Evolutionary conservation across 2,329 filamentous ascomycete genomes (phyloP).

Genomic region (Mycosphaerella sp.): DNA sequence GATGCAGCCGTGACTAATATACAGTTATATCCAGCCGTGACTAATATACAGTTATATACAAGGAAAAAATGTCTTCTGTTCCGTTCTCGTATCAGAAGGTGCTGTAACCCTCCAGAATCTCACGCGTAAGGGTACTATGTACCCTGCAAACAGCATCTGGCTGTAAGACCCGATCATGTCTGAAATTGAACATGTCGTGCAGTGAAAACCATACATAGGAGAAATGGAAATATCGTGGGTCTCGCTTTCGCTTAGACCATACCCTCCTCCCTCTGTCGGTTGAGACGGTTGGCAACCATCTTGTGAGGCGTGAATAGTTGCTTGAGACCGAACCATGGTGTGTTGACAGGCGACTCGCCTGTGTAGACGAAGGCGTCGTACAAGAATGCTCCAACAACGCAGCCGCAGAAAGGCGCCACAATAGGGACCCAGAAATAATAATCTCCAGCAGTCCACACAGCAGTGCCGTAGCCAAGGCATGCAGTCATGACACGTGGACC

Average conservation of each 20-base stretch:
- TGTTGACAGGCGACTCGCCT: slow-evolving; percentile 57
- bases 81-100: background rate
- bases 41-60: background rate
- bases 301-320: slow-evolving; percentile 24
- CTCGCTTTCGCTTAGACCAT: slow-evolving; percentile 19
- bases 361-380: slow-evolving; percentile 65
- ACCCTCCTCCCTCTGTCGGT: slow-evolving; percentile 27
- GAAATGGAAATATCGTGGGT: background rate
- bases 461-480: slow-evolving; percentile 59
- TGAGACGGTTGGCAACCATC: slow-evolving; percentile 21
- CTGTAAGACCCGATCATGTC: background rate
- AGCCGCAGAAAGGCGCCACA: slow-evolving; percentile 59
- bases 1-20: no score
- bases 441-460: slow-evolving; percentile 57
- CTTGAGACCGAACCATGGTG: slow-evolving; percentile 42
- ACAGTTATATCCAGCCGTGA: no score
- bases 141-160: background rate
- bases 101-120: background rate
- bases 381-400: slow-evolving; percentile 56
- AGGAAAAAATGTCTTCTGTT: background rate
- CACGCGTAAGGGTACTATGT: background rate
- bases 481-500: slow-evolving; percentile 61
- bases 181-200: background rate
- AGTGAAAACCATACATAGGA: background rate
- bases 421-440: slow-evolving; percentile 67